Conservation (phyloP, 2,329 filamentous ascomycete genomes). For the Didymosphaeria variabile region DNA sequence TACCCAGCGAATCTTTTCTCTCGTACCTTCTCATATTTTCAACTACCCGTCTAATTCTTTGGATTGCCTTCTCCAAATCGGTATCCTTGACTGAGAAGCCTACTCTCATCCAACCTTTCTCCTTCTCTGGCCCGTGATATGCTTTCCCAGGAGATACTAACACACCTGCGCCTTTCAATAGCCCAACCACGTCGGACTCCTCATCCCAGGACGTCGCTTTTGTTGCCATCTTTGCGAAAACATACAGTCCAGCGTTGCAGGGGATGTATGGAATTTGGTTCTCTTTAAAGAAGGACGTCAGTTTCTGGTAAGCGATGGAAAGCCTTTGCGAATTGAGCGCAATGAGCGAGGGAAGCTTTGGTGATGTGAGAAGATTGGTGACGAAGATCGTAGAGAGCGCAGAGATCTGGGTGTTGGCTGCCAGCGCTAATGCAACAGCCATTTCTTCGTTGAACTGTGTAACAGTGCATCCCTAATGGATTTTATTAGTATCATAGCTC, state of each 20-base stretch:
- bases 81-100: too few relatives aligned
- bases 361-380: conserved; percentile 32
- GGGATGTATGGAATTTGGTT: conserved; percentile 33
- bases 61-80: too few relatives aligned
- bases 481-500: too few relatives aligned
- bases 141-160: conserved; percentile 28
- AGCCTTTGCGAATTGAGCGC: conserved; percentile 33
- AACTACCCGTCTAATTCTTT: too few relatives aligned
- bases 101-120: conserved; percentile 39
- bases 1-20: too few relatives aligned
- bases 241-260: conserved; percentile 32
- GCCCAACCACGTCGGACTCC: conserved; percentile 16
- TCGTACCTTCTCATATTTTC: too few relatives aligned
- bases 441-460: conserved; percentile 33
- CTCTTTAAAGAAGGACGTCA: conserved; percentile 35
- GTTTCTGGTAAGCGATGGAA: conserved; percentile 27
- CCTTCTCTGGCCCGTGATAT: conserved; percentile 28
- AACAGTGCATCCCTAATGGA: conserved; percentile 19
- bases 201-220: conserved; percentile 35
- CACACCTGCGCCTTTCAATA: conserved; percentile 29
- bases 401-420: too few relatives aligned
- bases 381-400: conserved; percentile 28
- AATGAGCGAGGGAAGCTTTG: conserved; percentile 30
- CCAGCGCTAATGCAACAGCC: too few relatives aligned
- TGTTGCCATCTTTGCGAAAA: conserved; percentile 32